Conservation (phyloP, 1,139 yeast species). For the Yamadazyma pseudoaaseri region DNA sequence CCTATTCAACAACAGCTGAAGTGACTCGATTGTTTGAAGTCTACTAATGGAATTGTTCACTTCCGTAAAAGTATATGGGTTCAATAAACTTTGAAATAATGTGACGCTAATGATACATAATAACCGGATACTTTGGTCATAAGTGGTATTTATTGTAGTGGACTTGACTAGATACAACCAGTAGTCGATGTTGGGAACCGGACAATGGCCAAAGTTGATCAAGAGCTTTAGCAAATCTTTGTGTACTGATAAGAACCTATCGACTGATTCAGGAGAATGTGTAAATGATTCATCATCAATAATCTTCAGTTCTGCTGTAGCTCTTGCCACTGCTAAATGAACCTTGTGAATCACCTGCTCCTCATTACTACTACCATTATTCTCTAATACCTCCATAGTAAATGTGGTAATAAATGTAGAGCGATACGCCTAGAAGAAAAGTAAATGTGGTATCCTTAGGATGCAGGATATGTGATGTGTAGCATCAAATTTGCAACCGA, state of each 20-base stretch:
- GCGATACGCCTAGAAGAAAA: too few species aligned
- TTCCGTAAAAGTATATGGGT: constrained; percentile 6
- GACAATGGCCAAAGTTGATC: constrained; percentile 38
- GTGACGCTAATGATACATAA: constrained; percentile 5
- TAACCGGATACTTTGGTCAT: constrained; percentile 1
- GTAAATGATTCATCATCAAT: background rate
- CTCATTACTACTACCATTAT: constrained; percentile 1
- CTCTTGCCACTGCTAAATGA: constrained; percentile 4
- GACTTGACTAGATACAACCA: constrained; percentile 5
- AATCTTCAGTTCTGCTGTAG: constrained; percentile 5
- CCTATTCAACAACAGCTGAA: background rate
- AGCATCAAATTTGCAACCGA: too few species aligned
- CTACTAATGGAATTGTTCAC: constrained; percentile 3
- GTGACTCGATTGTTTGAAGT: background rate
- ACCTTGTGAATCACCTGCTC: constrained; percentile 3
- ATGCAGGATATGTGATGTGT: background rate
- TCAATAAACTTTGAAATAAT: constrained; percentile 6
- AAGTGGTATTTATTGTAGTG: background rate
- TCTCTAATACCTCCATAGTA: constrained; percentile 8
- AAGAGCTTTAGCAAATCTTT: constrained; percentile 8
- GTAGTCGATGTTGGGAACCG: constrained; percentile 21
- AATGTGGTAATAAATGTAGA: background rate
- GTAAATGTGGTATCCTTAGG: too few species aligned
- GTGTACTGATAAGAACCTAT: constrained; percentile 3
- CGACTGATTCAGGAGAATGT: constrained; percentile 1